Conservation (phyloP, 495 filamentous ascomycete genomes). For the Hypoxylon perforatum region DNA sequence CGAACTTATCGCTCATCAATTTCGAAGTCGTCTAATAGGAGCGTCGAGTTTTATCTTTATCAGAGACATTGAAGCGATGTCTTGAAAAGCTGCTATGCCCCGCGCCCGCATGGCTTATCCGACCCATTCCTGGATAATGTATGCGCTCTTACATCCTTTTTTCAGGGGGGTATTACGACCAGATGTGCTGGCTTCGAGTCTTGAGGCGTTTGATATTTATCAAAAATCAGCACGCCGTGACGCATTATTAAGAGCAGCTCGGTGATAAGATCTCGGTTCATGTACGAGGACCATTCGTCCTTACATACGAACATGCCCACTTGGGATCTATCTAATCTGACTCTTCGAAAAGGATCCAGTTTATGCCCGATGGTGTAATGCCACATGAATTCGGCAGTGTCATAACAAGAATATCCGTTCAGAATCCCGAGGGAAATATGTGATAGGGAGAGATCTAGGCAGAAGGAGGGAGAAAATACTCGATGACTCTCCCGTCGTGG, state of each 20-base stretch:
- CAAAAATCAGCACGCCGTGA: neutral
- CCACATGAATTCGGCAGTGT: conserved; percentile 20
- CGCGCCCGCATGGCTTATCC: conserved; percentile 7
- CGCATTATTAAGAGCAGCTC: conserved; percentile 11
- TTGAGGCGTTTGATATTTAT: neutral
- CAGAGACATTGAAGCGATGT: conserved; percentile 24
- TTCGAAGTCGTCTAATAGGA: conserved; percentile 13
- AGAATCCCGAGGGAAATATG: conserved; percentile 4
- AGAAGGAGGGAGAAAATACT: conserved; percentile 9
- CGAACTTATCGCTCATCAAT: conserved; percentile 29
- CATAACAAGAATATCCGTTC: conserved; percentile 9
- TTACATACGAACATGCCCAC: neutral
- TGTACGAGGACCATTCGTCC: conserved; percentile 17
- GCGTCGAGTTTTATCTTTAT: conserved; percentile 8
- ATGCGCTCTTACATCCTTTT: neutral
- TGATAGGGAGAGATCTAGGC: neutral
- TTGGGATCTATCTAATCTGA: conserved; percentile 4
- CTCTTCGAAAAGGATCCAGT: conserved; percentile 4
- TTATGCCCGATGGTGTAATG: conserved; percentile 34
- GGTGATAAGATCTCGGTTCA: conserved; percentile 31
- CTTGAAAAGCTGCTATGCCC: conserved; percentile 9
- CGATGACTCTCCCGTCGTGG: conserved; percentile 24
- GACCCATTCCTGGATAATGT: neutral
- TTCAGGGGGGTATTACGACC: neutral
- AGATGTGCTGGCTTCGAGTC: conserved; percentile 2